These are phyloP conservation scores for Phytopythium chamaehyphon DNA, from an alignment of 352 stramenopile species.

Conservation along the genomic window DNA sequence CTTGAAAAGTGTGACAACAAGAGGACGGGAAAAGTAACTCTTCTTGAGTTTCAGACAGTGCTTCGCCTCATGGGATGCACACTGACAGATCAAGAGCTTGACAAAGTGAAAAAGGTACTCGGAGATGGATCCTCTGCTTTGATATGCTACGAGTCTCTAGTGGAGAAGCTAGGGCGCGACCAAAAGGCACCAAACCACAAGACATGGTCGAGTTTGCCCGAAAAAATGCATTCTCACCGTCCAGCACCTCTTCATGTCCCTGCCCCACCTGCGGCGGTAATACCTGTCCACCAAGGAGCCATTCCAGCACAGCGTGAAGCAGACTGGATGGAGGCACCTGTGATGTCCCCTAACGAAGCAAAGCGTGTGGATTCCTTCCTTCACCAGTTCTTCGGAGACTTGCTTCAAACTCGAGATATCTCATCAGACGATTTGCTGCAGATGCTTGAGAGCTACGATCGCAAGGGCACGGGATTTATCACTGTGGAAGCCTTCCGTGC, in stretches of 20 bases:
- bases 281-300: neutral
- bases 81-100: conserved; percentile 43
- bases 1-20: conserved; percentile 68
- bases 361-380: conserved; percentile 42
- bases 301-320: neutral
- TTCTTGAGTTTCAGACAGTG: conserved; percentile 73
- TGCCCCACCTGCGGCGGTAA: neutral
- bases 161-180: conserved; percentile 15
- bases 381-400: conserved; percentile 40
- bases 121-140: conserved; percentile 33
- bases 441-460: conserved; percentile 58
- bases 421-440: conserved; percentile 21
- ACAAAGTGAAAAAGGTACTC: conserved; percentile 45
- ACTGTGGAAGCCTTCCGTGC: conserved; percentile 55
- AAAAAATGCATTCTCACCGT: conserved; percentile 8
- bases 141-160: conserved; percentile 46
- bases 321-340: neutral
- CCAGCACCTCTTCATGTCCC: conserved; percentile 11
- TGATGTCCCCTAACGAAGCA: conserved; percentile 34
- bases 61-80: conserved; percentile 73
- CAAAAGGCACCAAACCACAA: neutral
- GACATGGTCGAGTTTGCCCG: neutral
- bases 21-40: conserved; percentile 44
- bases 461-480: conserved; percentile 53
- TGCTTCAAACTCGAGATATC: conserved; percentile 38